Evolutionary conservation across 2,329 filamentous ascomycete genomes (phyloP).

Genomic region (Dryadomyces quercivorus): DNA sequence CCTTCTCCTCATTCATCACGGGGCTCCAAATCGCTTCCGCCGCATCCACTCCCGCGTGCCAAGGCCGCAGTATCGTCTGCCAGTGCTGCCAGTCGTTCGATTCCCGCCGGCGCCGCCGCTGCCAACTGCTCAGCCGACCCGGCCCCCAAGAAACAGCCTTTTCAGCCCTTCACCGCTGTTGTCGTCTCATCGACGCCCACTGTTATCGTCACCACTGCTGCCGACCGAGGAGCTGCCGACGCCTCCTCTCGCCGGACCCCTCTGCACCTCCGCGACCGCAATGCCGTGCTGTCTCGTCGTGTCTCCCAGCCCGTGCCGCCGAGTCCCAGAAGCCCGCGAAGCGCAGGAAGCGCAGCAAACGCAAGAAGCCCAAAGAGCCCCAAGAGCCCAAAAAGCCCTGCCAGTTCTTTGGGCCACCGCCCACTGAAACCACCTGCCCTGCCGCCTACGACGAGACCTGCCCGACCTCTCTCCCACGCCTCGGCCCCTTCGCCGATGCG

Average conservation of each 20-base stretch:
- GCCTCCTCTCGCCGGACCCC: slow-evolving; percentile 6
- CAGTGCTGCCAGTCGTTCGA: neutral
- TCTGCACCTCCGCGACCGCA: slow-evolving; percentile 23
- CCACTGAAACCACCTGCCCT: no score
- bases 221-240: neutral
- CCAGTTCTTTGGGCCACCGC: no score
- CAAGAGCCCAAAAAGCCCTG: no score
- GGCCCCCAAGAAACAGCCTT: neutral
- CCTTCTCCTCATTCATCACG: neutral
- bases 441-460: no score
- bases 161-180: slow-evolving; percentile 1
- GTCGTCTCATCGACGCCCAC: neutral
- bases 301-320: neutral
- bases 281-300: slow-evolving; percentile 19
- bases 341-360: no score
- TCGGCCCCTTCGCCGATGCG: slow-evolving; percentile 11
- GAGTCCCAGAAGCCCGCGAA: neutral
- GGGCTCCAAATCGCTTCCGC: neutral
- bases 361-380: neutral
- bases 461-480: neutral
- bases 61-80: neutral
- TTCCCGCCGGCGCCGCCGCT: neutral
- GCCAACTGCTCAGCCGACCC: neutral
- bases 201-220: neutral
- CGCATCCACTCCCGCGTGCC: neutral